A percentile compares a stretch with the other conserved stretches of the same genome.
Conservation (phyloP, 192 early-diverging fungal species). For the Phlyctochytrium planicorne region DNA sequence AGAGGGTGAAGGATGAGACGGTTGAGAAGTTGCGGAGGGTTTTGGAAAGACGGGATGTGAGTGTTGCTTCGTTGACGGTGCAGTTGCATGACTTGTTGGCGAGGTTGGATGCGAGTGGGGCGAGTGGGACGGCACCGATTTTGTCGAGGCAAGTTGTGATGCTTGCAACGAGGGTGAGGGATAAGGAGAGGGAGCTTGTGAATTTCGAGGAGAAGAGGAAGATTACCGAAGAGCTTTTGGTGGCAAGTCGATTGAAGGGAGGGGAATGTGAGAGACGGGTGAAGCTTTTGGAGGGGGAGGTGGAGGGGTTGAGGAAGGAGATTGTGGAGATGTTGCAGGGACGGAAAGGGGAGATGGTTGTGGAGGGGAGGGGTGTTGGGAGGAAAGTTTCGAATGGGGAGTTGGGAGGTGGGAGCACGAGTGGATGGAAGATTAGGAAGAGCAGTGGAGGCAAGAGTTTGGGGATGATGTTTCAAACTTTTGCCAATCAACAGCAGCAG, state of each 20-base stretch:
- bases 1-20: too few relatives aligned
- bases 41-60: too few relatives aligned
- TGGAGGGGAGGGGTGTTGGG: neutral
- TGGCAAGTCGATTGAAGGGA: neutral
- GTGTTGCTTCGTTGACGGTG: too few relatives aligned
- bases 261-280: neutral
- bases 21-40: too few relatives aligned
- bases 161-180: neutral
- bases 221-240: neutral
- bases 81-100: too few relatives aligned
- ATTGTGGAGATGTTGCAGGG: neutral
- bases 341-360: neutral
- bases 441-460: neutral
- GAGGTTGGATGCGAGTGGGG: too few relatives aligned
- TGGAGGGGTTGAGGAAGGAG: neutral
- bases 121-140: neutral
- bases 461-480: neutral
- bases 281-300: neutral
- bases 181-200: neutral
- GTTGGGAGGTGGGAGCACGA: neutral
- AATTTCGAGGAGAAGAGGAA: conserved; percentile 1
- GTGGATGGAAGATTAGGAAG: neutral
- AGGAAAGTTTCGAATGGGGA: neutral
- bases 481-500: too few relatives aligned
- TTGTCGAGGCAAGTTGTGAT: neutral